A percentile compares a stretch with the other conserved stretches of the same genome.
Evolutionary conservation across 176 grass and related monocot species (phyloP).

Genomic region (Juncus effusus): DNA sequence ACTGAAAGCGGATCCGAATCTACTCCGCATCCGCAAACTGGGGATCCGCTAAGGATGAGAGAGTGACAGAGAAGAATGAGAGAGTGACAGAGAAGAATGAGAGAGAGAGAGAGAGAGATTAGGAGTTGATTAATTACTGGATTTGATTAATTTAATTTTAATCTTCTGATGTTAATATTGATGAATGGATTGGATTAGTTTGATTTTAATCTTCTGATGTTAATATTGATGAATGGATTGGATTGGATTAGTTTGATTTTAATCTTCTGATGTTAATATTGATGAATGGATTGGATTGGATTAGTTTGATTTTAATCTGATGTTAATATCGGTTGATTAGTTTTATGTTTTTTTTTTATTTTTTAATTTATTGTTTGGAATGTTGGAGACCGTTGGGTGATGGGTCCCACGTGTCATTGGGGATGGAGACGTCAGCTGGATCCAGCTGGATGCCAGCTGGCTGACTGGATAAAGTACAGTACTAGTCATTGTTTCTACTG

Average conservation of each 20-base stretch:
- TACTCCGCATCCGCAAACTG: constrained; percentile 32
- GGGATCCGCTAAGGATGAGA: constrained; percentile 14
- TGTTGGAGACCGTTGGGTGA: constrained; percentile 5
- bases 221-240: no score
- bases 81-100: not conserved
- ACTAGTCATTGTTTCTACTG: not conserved
- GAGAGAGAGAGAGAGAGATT: not conserved
- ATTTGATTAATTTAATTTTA: constrained; percentile 10
- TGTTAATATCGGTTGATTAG: no score
- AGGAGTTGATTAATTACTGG: not conserved
- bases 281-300: not conserved
- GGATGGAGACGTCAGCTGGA: constrained; percentile 11
- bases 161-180: no score
- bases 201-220: not conserved
- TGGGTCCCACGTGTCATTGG: constrained; percentile 5
- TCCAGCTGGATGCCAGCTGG: constrained; percentile 1
- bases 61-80: not conserved
- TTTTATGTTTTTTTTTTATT: no score
- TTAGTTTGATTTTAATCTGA: not conserved
- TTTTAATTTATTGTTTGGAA: not conserved
- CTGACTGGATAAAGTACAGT: no score
- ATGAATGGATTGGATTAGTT: not conserved
- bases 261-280: no score
- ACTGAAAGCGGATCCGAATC: constrained; percentile 43
- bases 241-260: constrained; percentile 7